phyloP scores from a whole-genome alignment of 2,329 filamentous ascomycete genomes.

The Raffaelea ambrosiae region DNA sequence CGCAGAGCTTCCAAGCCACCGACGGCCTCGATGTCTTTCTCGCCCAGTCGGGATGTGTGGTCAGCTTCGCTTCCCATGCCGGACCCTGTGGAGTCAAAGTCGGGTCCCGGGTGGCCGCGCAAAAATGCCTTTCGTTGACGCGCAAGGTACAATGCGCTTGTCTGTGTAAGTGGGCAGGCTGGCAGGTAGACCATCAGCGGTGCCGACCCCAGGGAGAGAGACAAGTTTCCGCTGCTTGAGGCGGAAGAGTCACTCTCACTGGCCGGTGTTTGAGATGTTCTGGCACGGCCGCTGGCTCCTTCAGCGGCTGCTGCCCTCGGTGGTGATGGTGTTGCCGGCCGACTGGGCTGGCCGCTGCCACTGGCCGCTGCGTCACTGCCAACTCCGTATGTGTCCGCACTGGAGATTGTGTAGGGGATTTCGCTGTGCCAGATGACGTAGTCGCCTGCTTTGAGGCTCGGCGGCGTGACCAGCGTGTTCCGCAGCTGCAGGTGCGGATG shows the following conservation, averaged over 20 bases:
- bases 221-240: conserved; percentile 8
- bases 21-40: conserved; percentile 41
- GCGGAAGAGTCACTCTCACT: conserved; percentile 2
- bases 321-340: neutral
- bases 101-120: conserved; percentile 43
- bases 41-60: conserved; percentile 37
- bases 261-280: no score
- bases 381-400: no score
- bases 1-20: conserved; percentile 42
- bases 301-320: no score
- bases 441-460: conserved; percentile 45
- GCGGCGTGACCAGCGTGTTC: conserved; percentile 45
- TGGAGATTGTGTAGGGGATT: conserved; percentile 46
- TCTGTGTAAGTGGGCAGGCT: conserved; percentile 47
- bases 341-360: conserved; percentile 19
- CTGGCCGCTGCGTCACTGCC: no score
- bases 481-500: conserved; percentile 47
- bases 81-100: conserved; percentile 46
- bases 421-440: conserved; percentile 53
- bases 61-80: conserved; percentile 43
- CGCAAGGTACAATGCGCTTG: conserved; percentile 47
- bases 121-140: conserved; percentile 49
- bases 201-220: conserved; percentile 25
- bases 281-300: no score
- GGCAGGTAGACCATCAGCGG: conserved; percentile 48